phyloP scores from a whole-genome alignment of 257 asterid genomes.

The Linderniella brevidens region DNA sequence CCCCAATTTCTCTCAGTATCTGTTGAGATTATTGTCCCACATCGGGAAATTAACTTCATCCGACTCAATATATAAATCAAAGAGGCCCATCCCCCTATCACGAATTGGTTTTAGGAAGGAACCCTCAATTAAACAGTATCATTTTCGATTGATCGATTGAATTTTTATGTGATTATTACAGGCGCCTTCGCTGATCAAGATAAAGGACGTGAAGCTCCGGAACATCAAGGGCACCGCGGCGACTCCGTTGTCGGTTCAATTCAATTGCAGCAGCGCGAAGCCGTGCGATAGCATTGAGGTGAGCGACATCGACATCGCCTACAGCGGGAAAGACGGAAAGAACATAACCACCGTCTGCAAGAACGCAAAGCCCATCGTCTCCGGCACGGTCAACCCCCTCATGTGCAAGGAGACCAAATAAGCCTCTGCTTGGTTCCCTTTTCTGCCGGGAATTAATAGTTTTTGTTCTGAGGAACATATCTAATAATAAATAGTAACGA shows the following conservation, averaged over 20 bases:
- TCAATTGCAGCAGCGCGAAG: constrained; percentile 23
- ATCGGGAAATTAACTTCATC: too few relatives aligned
- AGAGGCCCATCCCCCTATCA: too few relatives aligned
- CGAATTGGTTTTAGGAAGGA: too few relatives aligned
- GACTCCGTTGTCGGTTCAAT: constrained; percentile 10
- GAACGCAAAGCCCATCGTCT: constrained; percentile 20
- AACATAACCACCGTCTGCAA: constrained; percentile 16
- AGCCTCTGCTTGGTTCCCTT: too few relatives aligned
- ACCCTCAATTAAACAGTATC: background rate
- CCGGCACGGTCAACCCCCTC: constrained; percentile 26
- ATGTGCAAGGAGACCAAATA: constrained; percentile 1
- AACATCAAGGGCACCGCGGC: constrained; percentile 26
- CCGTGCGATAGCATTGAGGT: constrained; percentile 33
- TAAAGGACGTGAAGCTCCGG: constrained; percentile 9
- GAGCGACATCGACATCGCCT: constrained; percentile 24
- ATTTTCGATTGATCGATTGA: background rate
- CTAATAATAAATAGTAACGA: too few relatives aligned
- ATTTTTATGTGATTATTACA: constrained; percentile 2
- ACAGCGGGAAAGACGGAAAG: constrained; percentile 17
- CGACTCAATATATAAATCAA: too few relatives aligned
- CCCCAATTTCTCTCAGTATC: background rate
- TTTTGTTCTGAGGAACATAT: too few relatives aligned
- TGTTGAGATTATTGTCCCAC: constrained; percentile 14
- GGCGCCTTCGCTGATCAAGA: constrained; percentile 15
- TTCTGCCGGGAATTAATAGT: too few relatives aligned